Evolutionary conservation across 306 rosid genomes (phyloP).

Genomic region (Acacia melanoxylon): DNA sequence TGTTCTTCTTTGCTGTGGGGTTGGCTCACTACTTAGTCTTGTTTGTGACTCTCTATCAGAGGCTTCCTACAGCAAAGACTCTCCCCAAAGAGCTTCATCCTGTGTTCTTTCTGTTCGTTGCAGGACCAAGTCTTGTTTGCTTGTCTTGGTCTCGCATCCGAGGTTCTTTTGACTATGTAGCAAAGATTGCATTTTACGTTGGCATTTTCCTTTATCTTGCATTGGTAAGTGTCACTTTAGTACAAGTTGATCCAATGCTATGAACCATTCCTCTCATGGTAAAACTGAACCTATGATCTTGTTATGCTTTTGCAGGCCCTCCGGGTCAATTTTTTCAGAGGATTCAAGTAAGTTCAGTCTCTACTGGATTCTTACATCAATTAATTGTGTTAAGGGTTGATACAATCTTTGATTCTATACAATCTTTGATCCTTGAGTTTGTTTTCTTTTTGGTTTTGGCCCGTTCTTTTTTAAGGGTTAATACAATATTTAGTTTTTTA

Average conservation of each 20-base stretch:
- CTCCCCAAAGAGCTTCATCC: slow-evolving; percentile 85
- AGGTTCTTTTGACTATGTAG: slow-evolving; percentile 62
- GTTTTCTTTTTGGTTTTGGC: too few relatives aligned
- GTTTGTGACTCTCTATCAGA: slow-evolving; percentile 81
- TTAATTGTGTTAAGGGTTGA: background rate
- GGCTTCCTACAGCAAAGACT: slow-evolving; percentile 71
- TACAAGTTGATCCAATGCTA: background rate
- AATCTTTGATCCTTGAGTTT: too few relatives aligned
- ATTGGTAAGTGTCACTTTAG: slow-evolving; percentile 43
- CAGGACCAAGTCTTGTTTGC: slow-evolving; percentile 79
- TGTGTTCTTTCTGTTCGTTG: slow-evolving; percentile 80
- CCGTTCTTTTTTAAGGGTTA: too few relatives aligned
- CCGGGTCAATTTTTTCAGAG: slow-evolving; percentile 67
- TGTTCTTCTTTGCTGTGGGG: slow-evolving; percentile 79
- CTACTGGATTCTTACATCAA: background rate
- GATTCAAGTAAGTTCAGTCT: slow-evolving; percentile 57
- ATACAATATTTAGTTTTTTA: too few relatives aligned
- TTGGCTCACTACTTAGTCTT: slow-evolving; percentile 67
- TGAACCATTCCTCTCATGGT: background rate
- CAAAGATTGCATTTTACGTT: slow-evolving; percentile 62
- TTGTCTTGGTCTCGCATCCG: slow-evolving; percentile 74
- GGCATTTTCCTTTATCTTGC: slow-evolving; percentile 81
- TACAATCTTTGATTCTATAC: too few relatives aligned
- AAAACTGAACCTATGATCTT: slow-evolving; percentile 1
- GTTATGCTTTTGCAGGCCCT: slow-evolving; percentile 57